phyloP scores from a whole-genome alignment of 2,329 filamentous ascomycete genomes.

The Sporothrix pseudoabietina region DNA sequence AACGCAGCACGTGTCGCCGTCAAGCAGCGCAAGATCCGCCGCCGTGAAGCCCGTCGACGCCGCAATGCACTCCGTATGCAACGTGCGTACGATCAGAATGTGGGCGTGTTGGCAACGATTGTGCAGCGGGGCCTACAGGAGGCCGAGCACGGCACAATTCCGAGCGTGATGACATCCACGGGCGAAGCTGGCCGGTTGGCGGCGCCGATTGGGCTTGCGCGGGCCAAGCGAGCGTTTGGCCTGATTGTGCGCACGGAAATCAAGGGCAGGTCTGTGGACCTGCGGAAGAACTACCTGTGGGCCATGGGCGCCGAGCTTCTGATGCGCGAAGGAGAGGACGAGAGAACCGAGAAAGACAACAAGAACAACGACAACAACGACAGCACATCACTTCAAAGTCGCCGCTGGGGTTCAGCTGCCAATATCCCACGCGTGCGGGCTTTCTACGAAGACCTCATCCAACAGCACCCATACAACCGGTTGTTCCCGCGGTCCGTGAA shows the following conservation, averaged over 20 bases:
- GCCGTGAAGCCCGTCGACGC: slow-evolving; percentile 33
- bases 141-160: slow-evolving; percentile 31
- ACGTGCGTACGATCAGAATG: slow-evolving; percentile 50
- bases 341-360: neutral
- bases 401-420: slow-evolving; percentile 49
- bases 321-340: slow-evolving; percentile 59
- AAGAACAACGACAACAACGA: neutral
- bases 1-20: slow-evolving; percentile 22
- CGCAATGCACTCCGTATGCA: slow-evolving; percentile 42
- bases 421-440: slow-evolving; percentile 51
- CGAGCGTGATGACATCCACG: slow-evolving; percentile 9
- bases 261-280: slow-evolving; percentile 61
- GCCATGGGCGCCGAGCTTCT: slow-evolving; percentile 82
- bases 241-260: slow-evolving; percentile 64
- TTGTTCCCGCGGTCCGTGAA: slow-evolving; percentile 60
- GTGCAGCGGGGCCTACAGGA: slow-evolving; percentile 70
- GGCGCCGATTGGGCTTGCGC: slow-evolving; percentile 50
- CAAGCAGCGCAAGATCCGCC: slow-evolving; percentile 12
- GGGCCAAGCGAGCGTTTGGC: slow-evolving; percentile 74
- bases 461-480: slow-evolving; percentile 72
- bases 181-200: neutral
- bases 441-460: slow-evolving; percentile 78
- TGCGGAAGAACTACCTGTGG: slow-evolving; percentile 73
- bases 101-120: slow-evolving; percentile 68
- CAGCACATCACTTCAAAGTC: neutral